Base-by-base conservation (phyloP, 768 basidiomycete genomes). In the Mycena galericulata region DNA sequence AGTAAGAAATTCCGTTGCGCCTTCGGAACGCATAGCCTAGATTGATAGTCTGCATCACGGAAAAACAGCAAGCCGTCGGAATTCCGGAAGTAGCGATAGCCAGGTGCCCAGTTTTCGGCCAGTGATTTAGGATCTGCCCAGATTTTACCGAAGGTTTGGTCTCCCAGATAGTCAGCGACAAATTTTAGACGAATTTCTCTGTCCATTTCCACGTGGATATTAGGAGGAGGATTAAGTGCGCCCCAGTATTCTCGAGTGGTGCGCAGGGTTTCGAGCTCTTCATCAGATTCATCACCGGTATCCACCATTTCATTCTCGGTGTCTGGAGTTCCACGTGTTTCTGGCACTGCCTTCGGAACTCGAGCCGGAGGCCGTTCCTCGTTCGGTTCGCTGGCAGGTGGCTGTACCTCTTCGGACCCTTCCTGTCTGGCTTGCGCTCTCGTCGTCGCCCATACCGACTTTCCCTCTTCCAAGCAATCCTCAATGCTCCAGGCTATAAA, bases 11-110 rank as follows among this genome's bases (percentile, higher is more conserved):
- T 30, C 14, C 38, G 55, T 11, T 41, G 4, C 1, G 26, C 6
- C 36, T 58, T 51, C 5, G 72, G 73, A 4, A 74, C 57, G 29
- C 72, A 71, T 8, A 73, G 51, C 10, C 70, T 22, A 0, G 72
- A 58, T 38, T 65, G 54, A n/a, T 70, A 68, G 40, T 73, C 60
- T 1, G 64, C 65, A 36, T 72, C 71, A 10, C 68, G 20, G 41
- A 74, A 72, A 49, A 47, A 72, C 5, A 74, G 45, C 8, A 74
- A 36, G 0, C 71, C 71, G 12, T 64, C 27, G 3, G 56, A 18
- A 36, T 70, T 62, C 20, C 64, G 66, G 54, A 55, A 74, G 49
- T 41, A 74, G 1, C 73, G 32, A 0, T 26, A 4, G 4, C 70
- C 67, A 7, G 66, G 41, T 15, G 32, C 24, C 70, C 70, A 71